Conservation (phyloP, 352 stramenopile species). For the Pythium vanterpoolii region DNA sequence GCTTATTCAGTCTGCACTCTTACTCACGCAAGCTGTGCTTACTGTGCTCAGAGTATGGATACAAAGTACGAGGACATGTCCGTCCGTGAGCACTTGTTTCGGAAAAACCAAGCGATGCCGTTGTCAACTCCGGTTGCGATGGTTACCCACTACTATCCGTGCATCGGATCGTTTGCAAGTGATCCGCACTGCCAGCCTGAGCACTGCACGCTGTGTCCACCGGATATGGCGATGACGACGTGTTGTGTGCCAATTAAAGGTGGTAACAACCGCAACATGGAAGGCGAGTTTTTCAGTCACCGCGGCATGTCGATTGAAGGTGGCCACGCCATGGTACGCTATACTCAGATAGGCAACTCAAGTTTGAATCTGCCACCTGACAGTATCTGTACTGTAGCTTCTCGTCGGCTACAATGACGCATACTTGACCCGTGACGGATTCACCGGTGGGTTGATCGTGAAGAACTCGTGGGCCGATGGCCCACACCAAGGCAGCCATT, state of each 20-base stretch:
- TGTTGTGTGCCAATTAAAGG: slow-evolving; percentile 73
- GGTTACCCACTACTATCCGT: slow-evolving; percentile 82
- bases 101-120: slow-evolving; percentile 75
- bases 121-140: slow-evolving; percentile 70
- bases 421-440: slow-evolving; percentile 69
- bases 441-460: slow-evolving; percentile 69
- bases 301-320: slow-evolving; percentile 78
- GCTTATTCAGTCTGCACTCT: neutral
- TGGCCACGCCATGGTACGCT: slow-evolving; percentile 69
- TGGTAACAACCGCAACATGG: slow-evolving; percentile 76
- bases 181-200: slow-evolving; percentile 62
- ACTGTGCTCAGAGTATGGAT: slow-evolving; percentile 59
- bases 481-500: slow-evolving; percentile 63
- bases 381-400: slow-evolving; percentile 32
- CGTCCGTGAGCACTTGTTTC: slow-evolving; percentile 63
- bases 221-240: slow-evolving; percentile 72
- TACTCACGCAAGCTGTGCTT: neutral
- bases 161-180: slow-evolving; percentile 53
- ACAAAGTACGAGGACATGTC: slow-evolving; percentile 84
- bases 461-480: slow-evolving; percentile 78
- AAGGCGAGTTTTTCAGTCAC: slow-evolving; percentile 82
- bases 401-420: slow-evolving; percentile 79
- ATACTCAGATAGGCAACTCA: neutral
- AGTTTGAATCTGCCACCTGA: neutral
- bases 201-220: slow-evolving; percentile 64